These are phyloP conservation scores for Actinomucor elegans DNA, from an alignment of 371 early-diverging fungal species.

Conservation along the genomic window DNA sequence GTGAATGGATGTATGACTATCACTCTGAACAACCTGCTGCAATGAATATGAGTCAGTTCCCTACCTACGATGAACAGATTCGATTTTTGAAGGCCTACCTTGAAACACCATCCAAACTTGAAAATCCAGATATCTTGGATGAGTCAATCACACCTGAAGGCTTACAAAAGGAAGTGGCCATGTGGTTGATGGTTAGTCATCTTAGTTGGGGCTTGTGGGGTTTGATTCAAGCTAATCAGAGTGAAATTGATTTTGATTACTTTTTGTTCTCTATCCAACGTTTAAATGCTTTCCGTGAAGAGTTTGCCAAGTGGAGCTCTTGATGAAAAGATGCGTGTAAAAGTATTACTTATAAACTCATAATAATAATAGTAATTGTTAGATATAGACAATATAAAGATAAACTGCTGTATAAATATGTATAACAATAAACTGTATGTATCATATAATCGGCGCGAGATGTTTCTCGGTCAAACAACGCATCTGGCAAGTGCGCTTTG, in stretches of 20 bases:
- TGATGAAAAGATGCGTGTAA: not conserved
- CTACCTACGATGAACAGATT: slow-evolving; percentile 59
- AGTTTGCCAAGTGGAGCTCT: slow-evolving; percentile 28
- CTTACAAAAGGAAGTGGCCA: slow-evolving; percentile 39
- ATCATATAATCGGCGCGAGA: too few species aligned
- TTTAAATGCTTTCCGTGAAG: slow-evolving; percentile 48
- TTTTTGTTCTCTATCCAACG: slow-evolving; percentile 70
- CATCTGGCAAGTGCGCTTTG: too few species aligned
- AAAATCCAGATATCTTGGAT: slow-evolving; percentile 22
- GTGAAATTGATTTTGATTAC: slow-evolving; percentile 85
- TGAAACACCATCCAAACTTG: slow-evolving; percentile 26
- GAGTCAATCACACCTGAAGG: slow-evolving; percentile 20
- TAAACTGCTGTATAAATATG: not conserved
- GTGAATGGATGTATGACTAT: slow-evolving; percentile 89
- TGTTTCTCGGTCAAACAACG: too few species aligned
- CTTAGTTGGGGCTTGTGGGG: slow-evolving; percentile 88
- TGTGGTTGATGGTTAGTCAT: slow-evolving; percentile 67
- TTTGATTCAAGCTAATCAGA: slow-evolving; percentile 69
- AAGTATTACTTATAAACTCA: not conserved
- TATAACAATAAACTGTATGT: not conserved
- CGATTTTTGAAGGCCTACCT: slow-evolving; percentile 72
- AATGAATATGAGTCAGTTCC: slow-evolving; percentile 51
- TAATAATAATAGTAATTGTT: too few species aligned
- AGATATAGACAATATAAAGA: too few species aligned
- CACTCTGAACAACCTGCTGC: slow-evolving; percentile 61